Evolutionary conservation across 768 basidiomycete genomes (phyloP), one percentile per base, ranked within the genome.

Genomic region (Termitomyces sp.): DNA sequence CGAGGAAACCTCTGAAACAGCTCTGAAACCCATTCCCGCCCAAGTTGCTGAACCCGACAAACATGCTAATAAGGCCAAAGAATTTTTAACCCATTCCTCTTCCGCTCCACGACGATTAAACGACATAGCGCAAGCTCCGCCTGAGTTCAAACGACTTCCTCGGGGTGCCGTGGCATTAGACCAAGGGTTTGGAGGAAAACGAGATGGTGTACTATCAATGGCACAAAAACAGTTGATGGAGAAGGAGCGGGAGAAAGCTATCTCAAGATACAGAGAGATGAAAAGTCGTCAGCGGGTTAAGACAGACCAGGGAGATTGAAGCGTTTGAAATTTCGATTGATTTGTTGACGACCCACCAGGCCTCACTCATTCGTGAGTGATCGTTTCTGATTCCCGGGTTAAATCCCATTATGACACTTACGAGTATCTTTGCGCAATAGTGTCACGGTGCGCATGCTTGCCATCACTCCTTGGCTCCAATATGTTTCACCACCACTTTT

Each of bases 211-310:
- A 8, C 63, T 92, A 33, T 87, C 86, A 32, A 85, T 91, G 81
- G 84, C 87, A 14, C 89, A 91, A 74, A 86, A 83, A 68, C 77
- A 78, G 6, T 84, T 89, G 84, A 84, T 93, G 82, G 88, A 88
- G 66, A 76, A 77, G 55, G 90, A 92, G 70, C 78, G 91, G 62
- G 85, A 88, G 64, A 85, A 80, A 60, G 88, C 74, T 23, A 86
- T 93, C 60, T 72, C 71, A 66, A 77, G 80, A 56, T 92, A 91
- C 70, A 75, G 91, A 60, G 81, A 86, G 70, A 66, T 92, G 70
- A 91, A 87, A 70, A 84, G 81, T 23, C 74, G 68, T 64, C 78
- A 75, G 66, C 67, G 63, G 44, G 65, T 64, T 57, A 53, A 40
- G 28, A 53, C 28, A 30, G 28, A 12, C 9, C 26, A 32, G 32